Evolutionary conservation across 805 yeast genomes (phyloP).

Genomic region (Cyberlindnera galapagoensis): DNA sequence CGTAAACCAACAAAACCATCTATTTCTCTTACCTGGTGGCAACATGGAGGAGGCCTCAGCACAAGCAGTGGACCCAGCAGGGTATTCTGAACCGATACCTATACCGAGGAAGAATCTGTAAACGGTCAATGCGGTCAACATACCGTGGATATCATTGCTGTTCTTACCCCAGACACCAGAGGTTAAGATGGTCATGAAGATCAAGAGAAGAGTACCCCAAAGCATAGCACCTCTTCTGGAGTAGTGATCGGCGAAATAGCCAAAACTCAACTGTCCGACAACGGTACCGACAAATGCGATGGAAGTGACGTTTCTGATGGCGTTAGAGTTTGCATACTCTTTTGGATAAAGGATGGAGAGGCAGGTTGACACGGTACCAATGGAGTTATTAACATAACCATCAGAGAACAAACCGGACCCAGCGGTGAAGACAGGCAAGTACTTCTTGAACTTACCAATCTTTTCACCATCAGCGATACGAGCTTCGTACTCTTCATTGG

Average conservation of each 20-base stretch:
- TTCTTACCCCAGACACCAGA: slow-evolving; percentile 79
- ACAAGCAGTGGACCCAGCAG: slow-evolving; percentile 88
- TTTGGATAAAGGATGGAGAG: slow-evolving; percentile 58
- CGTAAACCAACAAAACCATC: slow-evolving; percentile 87
- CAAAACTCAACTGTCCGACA: slow-evolving; percentile 77
- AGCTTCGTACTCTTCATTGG: slow-evolving; percentile 20
- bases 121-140: slow-evolving; percentile 77
- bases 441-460: slow-evolving; percentile 26
- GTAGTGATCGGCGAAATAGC: slow-evolving; percentile 70
- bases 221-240: slow-evolving; percentile 84
- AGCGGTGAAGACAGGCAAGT: slow-evolving; percentile 70
- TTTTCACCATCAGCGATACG: slow-evolving; percentile 14
- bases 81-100: slow-evolving; percentile 93
- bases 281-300: slow-evolving; percentile 92
- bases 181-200: slow-evolving; percentile 69
- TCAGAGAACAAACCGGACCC: slow-evolving; percentile 94
- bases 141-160: slow-evolving; percentile 47
- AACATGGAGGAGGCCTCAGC: slow-evolving; percentile 81
- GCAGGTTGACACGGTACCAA: slow-evolving; percentile 71
- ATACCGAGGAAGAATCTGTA: slow-evolving; percentile 85
- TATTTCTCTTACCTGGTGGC: slow-evolving; percentile 78
- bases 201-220: slow-evolving; percentile 65
- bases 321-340: slow-evolving; percentile 54
- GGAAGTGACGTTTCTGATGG: slow-evolving; percentile 74
- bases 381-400: slow-evolving; percentile 86